Evolutionary conservation across 148 eudicot genomes (phyloP), one percentile per base, ranked within the genome.

Genomic region (Chenopodium quinoa): DNA sequence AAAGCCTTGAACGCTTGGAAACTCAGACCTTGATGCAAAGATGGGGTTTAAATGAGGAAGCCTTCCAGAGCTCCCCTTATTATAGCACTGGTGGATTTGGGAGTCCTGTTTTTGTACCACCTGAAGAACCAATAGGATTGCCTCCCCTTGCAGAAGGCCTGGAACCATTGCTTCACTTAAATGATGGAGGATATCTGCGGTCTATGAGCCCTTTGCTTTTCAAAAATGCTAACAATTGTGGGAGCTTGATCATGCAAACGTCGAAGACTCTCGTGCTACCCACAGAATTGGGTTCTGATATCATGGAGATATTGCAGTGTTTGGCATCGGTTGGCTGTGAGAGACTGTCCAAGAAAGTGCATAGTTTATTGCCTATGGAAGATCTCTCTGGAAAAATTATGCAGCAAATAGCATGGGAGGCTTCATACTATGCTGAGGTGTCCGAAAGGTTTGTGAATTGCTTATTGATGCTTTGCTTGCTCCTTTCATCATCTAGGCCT

Each of bases 81-180:
- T 85, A 82, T 78, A 83, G 84, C 78, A 81, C 81, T 23, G 88
- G 88, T 75, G 93, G 97, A 5, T 96, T 92, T 80, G 98, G 98
- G 52, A 93, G 97, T 82, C 94, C 97, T 72, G 79, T 94, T 78
- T 90, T 82, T 62, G 40, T 89, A 67, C 87, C 90, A 73, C 84
- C 87, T 31, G 91, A 91, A 76, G 91, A 86, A 80, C 90, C 91
- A 78, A 81, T 82, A 65, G 86, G 76, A 67, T 86, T 92, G 83
- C 98, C 99, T 77, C 82, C 97, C 9, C 92, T 97, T 74, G 97
- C 87, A 75, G 96, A 97, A 81, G 99, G 97, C 17, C 82, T 92
- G 73, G 97, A 90, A 11, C 76, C 98, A 13, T 83, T 90, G 84
- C 84, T 94, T 73, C 90, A 81, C 84, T 86, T 95, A 20, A 88